Evolutionary conservation across 2,329 filamentous ascomycete genomes (phyloP).

Genomic region (Aspergillus sp.): DNA sequence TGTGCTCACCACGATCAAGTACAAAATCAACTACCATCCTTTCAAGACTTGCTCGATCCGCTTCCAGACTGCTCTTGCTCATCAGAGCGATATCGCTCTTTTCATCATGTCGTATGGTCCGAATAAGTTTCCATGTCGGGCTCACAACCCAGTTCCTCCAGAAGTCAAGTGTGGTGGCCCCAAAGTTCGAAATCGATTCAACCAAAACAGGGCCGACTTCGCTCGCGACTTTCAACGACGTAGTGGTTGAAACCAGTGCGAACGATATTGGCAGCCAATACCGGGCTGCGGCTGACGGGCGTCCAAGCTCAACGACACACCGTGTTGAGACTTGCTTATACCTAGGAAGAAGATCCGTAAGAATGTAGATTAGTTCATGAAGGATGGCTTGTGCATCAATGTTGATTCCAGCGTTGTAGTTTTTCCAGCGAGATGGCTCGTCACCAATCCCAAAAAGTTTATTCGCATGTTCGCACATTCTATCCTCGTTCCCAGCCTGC

Average conservation of each 20-base stretch:
- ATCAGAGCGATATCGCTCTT: slow-evolving; percentile 94
- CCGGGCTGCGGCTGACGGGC: slow-evolving; percentile 71
- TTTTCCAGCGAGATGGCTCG: slow-evolving; percentile 53
- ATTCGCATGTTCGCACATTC: slow-evolving; percentile 56
- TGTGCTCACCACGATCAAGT: slow-evolving; percentile 68
- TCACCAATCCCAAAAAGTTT: slow-evolving; percentile 59
- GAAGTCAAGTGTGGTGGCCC: slow-evolving; percentile 79
- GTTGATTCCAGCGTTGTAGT: not conserved
- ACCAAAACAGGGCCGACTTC: slow-evolving; percentile 74
- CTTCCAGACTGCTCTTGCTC: slow-evolving; percentile 87
- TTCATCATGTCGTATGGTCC: slow-evolving; percentile 89
- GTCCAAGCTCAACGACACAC: slow-evolving; percentile 66
- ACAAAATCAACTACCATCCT: slow-evolving; percentile 98
- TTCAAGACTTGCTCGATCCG: slow-evolving; percentile 87
- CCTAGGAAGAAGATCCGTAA: slow-evolving; percentile 66
- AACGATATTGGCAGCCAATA: slow-evolving; percentile 82
- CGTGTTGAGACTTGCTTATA: slow-evolving; percentile 60
- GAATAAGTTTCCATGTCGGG: slow-evolving; percentile 76
- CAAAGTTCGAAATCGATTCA: slow-evolving; percentile 76
- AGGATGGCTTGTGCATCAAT: slow-evolving; percentile 38
- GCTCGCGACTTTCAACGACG: slow-evolving; percentile 74
- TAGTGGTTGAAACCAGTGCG: slow-evolving; percentile 78
- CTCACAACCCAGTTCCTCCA: slow-evolving; percentile 96
- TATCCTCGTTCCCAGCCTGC: slow-evolving; percentile 61
- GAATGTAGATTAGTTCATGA: slow-evolving; percentile 53